Evolutionary conservation across 352 stramenopile genomes (phyloP), one percentile per base, ranked within the genome.

Genomic region (Phytophthora tentaculata): DNA sequence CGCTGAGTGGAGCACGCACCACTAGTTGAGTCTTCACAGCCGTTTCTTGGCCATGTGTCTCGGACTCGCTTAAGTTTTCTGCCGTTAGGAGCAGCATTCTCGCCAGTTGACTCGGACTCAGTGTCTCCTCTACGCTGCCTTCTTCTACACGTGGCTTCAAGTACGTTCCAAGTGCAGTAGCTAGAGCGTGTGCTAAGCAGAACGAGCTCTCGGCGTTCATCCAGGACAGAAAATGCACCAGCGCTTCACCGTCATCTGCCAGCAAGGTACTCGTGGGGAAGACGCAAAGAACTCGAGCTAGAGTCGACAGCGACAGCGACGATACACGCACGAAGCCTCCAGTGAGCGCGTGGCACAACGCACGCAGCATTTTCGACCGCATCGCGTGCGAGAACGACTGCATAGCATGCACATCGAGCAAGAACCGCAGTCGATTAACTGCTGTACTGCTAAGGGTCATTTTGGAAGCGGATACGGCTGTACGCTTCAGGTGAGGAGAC

Each of bases 331-430:
- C 84, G 60, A 91, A 92, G 0, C 79, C 85, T 19, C 74, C 60
- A 9, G 86, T 92, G 6, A 95, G 76, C 17, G 74, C 76, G 10
- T 86, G 59, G 22, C 71, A 74, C 14, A 93, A 35, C 3, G 84
- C 69, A 43, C 62, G 63, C 28, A 91, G 77, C 61, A 84, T 80
- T 29, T 82, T 80, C 22, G 62, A 72, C 41, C 81, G 78, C 49
- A 90, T 90, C 12, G 76, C 77, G 47, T 91, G 76, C 16, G 86
- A 80, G 56, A 92, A 94, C 24, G 88, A 94, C 6, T 79, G 83
- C 71, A 94, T 76, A 6, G 91, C 83, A 62, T 93, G 83, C 2
- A 92, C 77, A 29, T 92, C 81, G 41, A 94, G 71, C 29, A 93
- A 76, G 71, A 90, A 89, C 2, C 86, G 84, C 10, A 92, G 62